A percentile compares a stretch with the other conserved stretches of the same genome.
phyloP scores from a whole-genome alignment of 768 basidiomycete species.

The Daedalea quercina region DNA sequence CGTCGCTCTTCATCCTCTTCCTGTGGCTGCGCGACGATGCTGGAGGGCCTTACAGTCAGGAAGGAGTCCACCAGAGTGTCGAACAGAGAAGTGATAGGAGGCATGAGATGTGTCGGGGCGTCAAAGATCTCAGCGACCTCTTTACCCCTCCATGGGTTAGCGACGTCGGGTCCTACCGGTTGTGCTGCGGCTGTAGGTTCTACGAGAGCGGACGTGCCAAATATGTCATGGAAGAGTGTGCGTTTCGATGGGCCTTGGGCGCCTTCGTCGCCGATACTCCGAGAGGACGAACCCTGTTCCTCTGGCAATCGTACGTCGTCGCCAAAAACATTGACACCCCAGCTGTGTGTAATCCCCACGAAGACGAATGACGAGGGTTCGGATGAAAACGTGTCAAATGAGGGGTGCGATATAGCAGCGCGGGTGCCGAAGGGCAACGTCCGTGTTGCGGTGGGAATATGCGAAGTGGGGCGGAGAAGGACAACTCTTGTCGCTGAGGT shows the following conservation, averaged over 20 bases:
- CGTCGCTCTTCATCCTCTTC: conserved; percentile 20
- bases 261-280: conserved; percentile 26
- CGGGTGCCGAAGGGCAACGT: conserved; percentile 60
- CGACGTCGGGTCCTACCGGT: conserved; percentile 12
- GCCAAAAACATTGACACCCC: conserved; percentile 64
- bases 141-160: conserved; percentile 32
- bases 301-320: conserved; percentile 39
- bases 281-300: conserved; percentile 37
- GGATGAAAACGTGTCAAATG: conserved; percentile 23
- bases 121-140: conserved; percentile 48
- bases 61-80: conserved; percentile 51
- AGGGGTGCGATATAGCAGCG: conserved; percentile 31
- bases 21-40: conserved; percentile 11
- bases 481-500: conserved; percentile 29
- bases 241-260: conserved; percentile 27
- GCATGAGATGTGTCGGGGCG: conserved; percentile 69
- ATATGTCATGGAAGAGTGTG: conserved; percentile 87
- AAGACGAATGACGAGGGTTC: conserved; percentile 41
- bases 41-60: conserved; percentile 25
- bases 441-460: conserved; percentile 35
- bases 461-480: conserved; percentile 42
- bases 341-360: conserved; percentile 62
- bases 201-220: conserved; percentile 69
- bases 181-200: conserved; percentile 16
- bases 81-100: conserved; percentile 68